Percentiles rank a stretch among this genome's conserved stretches.
phyloP scores from a whole-genome alignment of 2,329 filamentous ascomycete species.

The Phymatotrichopsis omnivora region DNA sequence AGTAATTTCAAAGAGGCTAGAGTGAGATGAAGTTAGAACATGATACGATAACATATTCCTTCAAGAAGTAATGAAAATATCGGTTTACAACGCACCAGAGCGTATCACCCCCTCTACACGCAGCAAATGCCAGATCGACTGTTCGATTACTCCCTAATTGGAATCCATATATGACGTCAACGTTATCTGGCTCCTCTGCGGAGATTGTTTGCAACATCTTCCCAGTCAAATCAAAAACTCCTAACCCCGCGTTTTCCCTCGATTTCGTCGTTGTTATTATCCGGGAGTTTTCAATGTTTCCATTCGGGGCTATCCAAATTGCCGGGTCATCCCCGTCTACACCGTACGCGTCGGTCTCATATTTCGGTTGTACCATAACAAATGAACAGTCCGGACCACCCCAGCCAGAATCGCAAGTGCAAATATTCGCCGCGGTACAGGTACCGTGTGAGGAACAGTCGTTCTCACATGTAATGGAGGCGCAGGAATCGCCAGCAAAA shows the following conservation, averaged over 20 bases:
- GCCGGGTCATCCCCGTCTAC: slow-evolving; percentile 43
- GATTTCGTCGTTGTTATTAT: slow-evolving; percentile 47
- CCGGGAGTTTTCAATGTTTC: slow-evolving; percentile 38
- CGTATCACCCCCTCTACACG: slow-evolving; percentile 44
- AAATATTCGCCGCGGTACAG: slow-evolving; percentile 39
- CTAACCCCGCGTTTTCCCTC: slow-evolving; percentile 41
- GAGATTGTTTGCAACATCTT: slow-evolving; percentile 40
- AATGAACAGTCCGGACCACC: slow-evolving; percentile 42
- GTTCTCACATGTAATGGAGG: slow-evolving; percentile 36
- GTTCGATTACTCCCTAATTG: slow-evolving; percentile 37
- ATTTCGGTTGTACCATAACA: slow-evolving; percentile 37
- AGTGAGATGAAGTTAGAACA: background rate
- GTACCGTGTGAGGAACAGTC: slow-evolving; percentile 39
- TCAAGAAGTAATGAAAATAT: background rate
- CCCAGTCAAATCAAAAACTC: slow-evolving; percentile 43
- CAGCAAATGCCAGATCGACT: slow-evolving; percentile 43
- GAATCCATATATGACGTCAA: slow-evolving; percentile 46
- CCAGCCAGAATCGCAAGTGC: slow-evolving; percentile 39
- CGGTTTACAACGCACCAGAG: slow-evolving; percentile 39
- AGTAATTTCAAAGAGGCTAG: slow-evolving; percentile 44
- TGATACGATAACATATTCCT: background rate
- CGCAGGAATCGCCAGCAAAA: slow-evolving; percentile 36
- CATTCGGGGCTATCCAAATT: slow-evolving; percentile 41
- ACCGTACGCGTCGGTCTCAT: slow-evolving; percentile 40
- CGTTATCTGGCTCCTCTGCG: slow-evolving; percentile 45